Conservation (phyloP, 176 grass and related monocot species). For the Rhipidocladum racemiflorum region DNA sequence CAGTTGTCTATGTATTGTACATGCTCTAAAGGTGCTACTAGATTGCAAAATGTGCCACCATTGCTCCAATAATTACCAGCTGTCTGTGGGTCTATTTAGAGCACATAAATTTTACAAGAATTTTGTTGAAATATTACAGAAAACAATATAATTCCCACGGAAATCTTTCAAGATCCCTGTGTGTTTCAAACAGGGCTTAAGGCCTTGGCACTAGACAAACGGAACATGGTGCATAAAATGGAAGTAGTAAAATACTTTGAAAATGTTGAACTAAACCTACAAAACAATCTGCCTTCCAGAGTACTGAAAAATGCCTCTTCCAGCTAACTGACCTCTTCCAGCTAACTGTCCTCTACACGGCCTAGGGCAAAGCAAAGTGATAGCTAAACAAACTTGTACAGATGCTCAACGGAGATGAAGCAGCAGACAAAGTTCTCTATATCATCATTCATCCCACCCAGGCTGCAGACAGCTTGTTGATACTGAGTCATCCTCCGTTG, state of each 20-base stretch:
- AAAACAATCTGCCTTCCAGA: conserved; percentile 52
- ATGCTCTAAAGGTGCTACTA: no score
- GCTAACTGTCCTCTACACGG: conserved; percentile 36
- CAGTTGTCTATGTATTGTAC: no score
- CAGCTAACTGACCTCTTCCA: conserved; percentile 48
- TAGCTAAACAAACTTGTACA: conserved; percentile 49
- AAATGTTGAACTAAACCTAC: conserved; percentile 37
- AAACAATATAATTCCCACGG: neutral
- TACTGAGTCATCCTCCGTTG: conserved; percentile 16
- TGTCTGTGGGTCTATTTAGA: neutral
- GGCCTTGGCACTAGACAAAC: neutral
- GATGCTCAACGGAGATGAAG: conserved; percentile 32
- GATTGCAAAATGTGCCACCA: no score
- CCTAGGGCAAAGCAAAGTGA: conserved; percentile 39
- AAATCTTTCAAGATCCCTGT: neutral
- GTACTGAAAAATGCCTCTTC: conserved; percentile 57
- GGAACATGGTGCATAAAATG: neutral
- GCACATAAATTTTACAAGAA: neutral
- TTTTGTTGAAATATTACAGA: neutral
- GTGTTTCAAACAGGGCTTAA: neutral
- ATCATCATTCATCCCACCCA: conserved; percentile 11
- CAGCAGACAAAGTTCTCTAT: conserved; percentile 30
- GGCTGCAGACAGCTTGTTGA: conserved; percentile 4
- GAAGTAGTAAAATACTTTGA: conserved; percentile 27
- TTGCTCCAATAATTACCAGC: no score